Conservation (phyloP, 1,139 yeast genomes). For the Geotrichum fermentans region DNA sequence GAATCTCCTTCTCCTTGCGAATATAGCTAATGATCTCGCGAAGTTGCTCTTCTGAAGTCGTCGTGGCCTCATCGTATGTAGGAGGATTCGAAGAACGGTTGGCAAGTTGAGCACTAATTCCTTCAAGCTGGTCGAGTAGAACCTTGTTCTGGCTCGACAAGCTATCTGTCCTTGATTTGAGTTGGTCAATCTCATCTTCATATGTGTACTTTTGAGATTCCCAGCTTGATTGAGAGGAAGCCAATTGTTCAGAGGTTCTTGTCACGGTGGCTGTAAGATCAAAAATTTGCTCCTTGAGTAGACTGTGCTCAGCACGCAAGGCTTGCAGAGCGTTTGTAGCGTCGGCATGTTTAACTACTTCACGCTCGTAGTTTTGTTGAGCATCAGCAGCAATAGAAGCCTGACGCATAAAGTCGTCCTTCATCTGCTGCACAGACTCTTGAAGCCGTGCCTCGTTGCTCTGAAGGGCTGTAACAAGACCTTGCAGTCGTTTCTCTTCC, state of each 20-base stretch:
- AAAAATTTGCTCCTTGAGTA: conserved; percentile 40
- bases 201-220: conserved; percentile 41
- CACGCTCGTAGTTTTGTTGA: conserved; percentile 55
- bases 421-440: conserved; percentile 29
- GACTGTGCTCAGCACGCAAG: conserved; percentile 44
- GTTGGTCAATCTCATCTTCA: conserved; percentile 51
- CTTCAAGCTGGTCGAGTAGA: conserved; percentile 65
- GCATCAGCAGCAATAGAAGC: conserved; percentile 48
- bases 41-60: conserved; percentile 37
- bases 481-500: conserved; percentile 39
- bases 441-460: conserved; percentile 38
- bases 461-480: conserved; percentile 44
- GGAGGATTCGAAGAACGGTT: conserved; percentile 16
- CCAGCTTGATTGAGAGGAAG: conserved; percentile 44
- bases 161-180: conserved; percentile 50
- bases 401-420: conserved; percentile 51
- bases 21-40: conserved; percentile 59
- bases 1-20: conserved; percentile 72
- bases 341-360: conserved; percentile 54
- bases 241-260: conserved; percentile 35
- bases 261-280: conserved; percentile 38
- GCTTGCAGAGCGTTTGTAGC: conserved; percentile 45
- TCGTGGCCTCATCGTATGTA: conserved; percentile 21
- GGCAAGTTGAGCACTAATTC: conserved; percentile 28
- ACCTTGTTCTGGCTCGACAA: conserved; percentile 62